Evolutionary conservation across 1,284 basidiomycete species (phyloP).

Genomic region (Veloporphyrellus conicus): DNA sequence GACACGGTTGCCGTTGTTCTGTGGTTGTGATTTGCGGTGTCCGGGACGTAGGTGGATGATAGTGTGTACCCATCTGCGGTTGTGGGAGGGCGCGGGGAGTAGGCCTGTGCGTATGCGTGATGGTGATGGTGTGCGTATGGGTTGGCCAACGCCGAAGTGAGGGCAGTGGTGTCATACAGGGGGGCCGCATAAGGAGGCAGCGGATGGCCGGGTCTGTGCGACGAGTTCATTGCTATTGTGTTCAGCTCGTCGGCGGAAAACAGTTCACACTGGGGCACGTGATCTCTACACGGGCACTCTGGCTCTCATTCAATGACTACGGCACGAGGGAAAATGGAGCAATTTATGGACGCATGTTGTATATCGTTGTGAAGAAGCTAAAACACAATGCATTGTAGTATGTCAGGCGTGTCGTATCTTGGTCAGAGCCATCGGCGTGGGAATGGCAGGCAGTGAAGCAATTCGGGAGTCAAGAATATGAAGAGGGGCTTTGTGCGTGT

Average conservation of each 20-base stretch:
- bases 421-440: constrained; percentile 25
- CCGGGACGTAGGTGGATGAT: constrained; percentile 47
- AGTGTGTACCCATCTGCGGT: constrained; percentile 54
- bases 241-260: neutral
- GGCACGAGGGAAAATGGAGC: constrained; percentile 10
- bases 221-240: constrained; percentile 4
- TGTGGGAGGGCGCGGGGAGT: constrained; percentile 28
- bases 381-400: constrained; percentile 37
- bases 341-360: constrained; percentile 30
- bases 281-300: constrained; percentile 11
- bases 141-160: constrained; percentile 37
- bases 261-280: constrained; percentile 17
- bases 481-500: constrained; percentile 22
- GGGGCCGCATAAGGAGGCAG: constrained; percentile 15
- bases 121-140: constrained; percentile 49
- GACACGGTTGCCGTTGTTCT: constrained; percentile 9
- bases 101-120: constrained; percentile 50
- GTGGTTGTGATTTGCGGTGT: constrained; percentile 8
- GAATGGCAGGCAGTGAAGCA: constrained; percentile 18
- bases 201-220: neutral
- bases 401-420: constrained; percentile 30
- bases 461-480: constrained; percentile 32
- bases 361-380: constrained; percentile 28
- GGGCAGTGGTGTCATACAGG: constrained; percentile 18
- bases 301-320: constrained; percentile 1